Evolutionary conservation across 1,284 basidiomycete genomes (phyloP).

Genomic region (Volvariella volvacea): DNA sequence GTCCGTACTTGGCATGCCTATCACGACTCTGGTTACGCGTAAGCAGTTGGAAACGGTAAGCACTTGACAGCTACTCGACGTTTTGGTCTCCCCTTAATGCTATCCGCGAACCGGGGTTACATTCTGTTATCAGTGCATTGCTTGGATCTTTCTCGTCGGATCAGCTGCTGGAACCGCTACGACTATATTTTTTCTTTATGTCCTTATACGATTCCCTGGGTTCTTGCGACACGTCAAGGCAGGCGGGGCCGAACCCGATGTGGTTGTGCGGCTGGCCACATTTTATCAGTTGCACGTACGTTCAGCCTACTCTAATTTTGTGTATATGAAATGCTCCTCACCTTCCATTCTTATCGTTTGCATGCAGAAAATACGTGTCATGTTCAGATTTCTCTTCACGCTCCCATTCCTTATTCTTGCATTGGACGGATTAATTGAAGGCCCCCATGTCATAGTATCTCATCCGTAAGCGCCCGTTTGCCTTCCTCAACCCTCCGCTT

Average conservation of each 20-base stretch:
- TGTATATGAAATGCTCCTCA: too few species aligned
- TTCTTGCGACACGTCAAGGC: slow-evolving; percentile 63
- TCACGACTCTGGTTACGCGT: slow-evolving; percentile 54
- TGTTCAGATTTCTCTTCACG: slow-evolving; percentile 66
- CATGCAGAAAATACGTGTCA: slow-evolving; percentile 49
- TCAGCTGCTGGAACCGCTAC: slow-evolving; percentile 55
- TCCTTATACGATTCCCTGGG: slow-evolving; percentile 56
- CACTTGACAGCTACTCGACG: slow-evolving; percentile 6
- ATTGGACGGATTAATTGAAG: slow-evolving; percentile 45
- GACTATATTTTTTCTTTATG: slow-evolving; percentile 60
- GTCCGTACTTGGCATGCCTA: slow-evolving; percentile 60
- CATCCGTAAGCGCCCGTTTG: slow-evolving; percentile 47
- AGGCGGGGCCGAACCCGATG: slow-evolving; percentile 62
- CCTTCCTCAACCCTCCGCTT: not conserved
- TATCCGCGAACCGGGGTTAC: slow-evolving; percentile 3
- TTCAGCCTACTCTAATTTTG: slow-evolving; percentile 7
- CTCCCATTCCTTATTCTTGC: slow-evolving; percentile 58
- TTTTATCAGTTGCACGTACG: slow-evolving; percentile 74
- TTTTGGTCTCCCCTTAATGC: slow-evolving; percentile 3
- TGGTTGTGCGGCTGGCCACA: slow-evolving; percentile 61
- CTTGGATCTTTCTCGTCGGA: slow-evolving; percentile 66
- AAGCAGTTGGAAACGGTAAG: slow-evolving; percentile 48
- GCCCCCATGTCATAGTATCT: slow-evolving; percentile 38
- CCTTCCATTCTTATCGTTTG: slow-evolving; percentile 6
- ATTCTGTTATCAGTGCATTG: slow-evolving; percentile 41